These are phyloP conservation scores for Botrytis fabae DNA, from an alignment of 2,329 filamentous ascomycete genomes.

Conservation along the genomic window DNA sequence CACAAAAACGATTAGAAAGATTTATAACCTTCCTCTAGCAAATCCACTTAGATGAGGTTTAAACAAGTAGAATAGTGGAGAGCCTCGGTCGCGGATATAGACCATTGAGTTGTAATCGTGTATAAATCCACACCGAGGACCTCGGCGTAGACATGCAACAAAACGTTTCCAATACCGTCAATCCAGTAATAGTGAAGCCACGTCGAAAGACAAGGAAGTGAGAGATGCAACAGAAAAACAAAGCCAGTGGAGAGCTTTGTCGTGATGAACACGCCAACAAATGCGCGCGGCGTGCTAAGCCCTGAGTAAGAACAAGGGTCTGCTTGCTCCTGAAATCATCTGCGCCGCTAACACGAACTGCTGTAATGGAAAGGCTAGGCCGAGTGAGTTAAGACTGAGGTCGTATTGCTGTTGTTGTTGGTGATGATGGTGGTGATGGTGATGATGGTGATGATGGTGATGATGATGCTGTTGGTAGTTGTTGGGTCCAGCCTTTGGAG, in stretches of 20 bases:
- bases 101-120: not conserved
- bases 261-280: not conserved
- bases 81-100: constrained; percentile 6
- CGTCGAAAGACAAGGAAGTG: constrained; percentile 13
- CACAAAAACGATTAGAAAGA: not conserved
- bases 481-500: not conserved
- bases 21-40: not conserved
- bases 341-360: not conserved
- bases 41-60: constrained; percentile 1
- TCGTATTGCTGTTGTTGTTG: not conserved
- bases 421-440: not conserved
- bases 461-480: not conserved
- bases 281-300: not conserved
- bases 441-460: not conserved
- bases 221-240: not conserved
- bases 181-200: not conserved
- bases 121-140: constrained; percentile 10
- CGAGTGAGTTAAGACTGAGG: not conserved
- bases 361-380: not conserved
- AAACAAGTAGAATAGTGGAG: not conserved
- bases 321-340: not conserved
- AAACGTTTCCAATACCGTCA: not conserved
- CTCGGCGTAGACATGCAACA: constrained; percentile 15
- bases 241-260: not conserved
- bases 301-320: constrained; percentile 5